phyloP scores from a whole-genome alignment of 805 yeast genomes.

The Metschnikowia picachoensis region DNA sequence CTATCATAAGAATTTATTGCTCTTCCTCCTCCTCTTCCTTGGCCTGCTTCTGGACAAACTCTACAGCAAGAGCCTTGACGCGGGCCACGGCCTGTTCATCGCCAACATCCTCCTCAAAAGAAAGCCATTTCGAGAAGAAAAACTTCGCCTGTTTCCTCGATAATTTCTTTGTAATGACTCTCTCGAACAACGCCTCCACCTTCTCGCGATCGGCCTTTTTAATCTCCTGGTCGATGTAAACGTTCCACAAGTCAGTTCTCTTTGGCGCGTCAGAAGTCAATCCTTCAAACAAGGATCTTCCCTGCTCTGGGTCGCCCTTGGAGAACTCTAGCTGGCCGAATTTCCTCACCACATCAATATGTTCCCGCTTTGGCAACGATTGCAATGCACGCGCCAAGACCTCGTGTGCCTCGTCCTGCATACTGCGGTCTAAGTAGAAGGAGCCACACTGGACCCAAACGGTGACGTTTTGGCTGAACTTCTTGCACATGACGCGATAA shows the following conservation, averaged over 20 bases:
- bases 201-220: slow-evolving; percentile 57
- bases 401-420: slow-evolving; percentile 61
- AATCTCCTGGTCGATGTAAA: slow-evolving; percentile 89
- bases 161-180: slow-evolving; percentile 65
- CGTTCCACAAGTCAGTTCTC: slow-evolving; percentile 92
- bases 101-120: slow-evolving; percentile 64
- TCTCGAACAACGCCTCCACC: slow-evolving; percentile 77
- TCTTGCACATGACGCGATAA: slow-evolving; percentile 65
- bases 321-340: slow-evolving; percentile 85
- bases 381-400: slow-evolving; percentile 73
- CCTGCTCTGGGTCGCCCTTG: slow-evolving; percentile 91
- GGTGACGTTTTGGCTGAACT: slow-evolving; percentile 65
- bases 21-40: slow-evolving; percentile 13
- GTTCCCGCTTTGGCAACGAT: slow-evolving; percentile 64
- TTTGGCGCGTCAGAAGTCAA: slow-evolving; percentile 84
- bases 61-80: slow-evolving; percentile 88
- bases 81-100: slow-evolving; percentile 72
- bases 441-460: slow-evolving; percentile 85
- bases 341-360: slow-evolving; percentile 76
- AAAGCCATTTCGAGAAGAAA: slow-evolving; percentile 90
- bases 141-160: slow-evolving; percentile 88
- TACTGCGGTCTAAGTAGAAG: slow-evolving; percentile 59
- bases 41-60: slow-evolving; percentile 48
- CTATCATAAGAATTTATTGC: background rate
- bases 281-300: slow-evolving; percentile 92